phyloP scores from a whole-genome alignment of 2,329 filamentous ascomycete species.

The Aspergillus sp. region DNA sequence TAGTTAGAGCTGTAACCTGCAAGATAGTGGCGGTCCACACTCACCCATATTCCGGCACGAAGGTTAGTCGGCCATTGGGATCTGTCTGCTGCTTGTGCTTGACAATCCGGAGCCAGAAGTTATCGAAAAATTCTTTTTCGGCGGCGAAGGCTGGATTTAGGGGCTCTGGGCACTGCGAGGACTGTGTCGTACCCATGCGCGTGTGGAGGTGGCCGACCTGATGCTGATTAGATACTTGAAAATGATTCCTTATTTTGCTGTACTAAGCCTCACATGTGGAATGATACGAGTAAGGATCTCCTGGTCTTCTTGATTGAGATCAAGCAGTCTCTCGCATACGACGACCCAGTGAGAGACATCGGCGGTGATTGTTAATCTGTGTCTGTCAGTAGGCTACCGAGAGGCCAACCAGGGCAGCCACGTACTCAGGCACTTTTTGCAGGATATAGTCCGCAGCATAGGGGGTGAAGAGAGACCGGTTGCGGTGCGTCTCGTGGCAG shows the following conservation, averaged over 20 bases:
- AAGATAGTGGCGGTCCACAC: not conserved
- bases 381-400: not conserved
- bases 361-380: slow-evolving; percentile 22
- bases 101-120: slow-evolving; percentile 20
- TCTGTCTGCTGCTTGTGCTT: slow-evolving; percentile 3
- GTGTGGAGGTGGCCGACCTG: slow-evolving; percentile 39
- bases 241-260: too few species aligned
- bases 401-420: not conserved
- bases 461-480: slow-evolving; percentile 34
- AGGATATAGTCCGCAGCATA: slow-evolving; percentile 29
- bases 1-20: too few species aligned
- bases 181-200: slow-evolving; percentile 38
- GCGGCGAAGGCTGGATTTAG: slow-evolving; percentile 27
- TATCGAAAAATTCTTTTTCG: slow-evolving; percentile 35
- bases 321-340: slow-evolving; percentile 21
- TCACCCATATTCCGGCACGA: slow-evolving; percentile 17
- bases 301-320: slow-evolving; percentile 19
- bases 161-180: slow-evolving; percentile 39
- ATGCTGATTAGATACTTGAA: too few species aligned
- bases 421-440: slow-evolving; percentile 31
- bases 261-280: slow-evolving; percentile 27
- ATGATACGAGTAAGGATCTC: slow-evolving; percentile 24
- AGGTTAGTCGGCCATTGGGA: slow-evolving; percentile 5
- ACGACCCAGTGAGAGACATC: slow-evolving; percentile 27
- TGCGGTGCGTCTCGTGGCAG: slow-evolving; percentile 36